phyloP scores from a whole-genome alignment of 164 flowering plant genomes.

The Malania oleifera region DNA sequence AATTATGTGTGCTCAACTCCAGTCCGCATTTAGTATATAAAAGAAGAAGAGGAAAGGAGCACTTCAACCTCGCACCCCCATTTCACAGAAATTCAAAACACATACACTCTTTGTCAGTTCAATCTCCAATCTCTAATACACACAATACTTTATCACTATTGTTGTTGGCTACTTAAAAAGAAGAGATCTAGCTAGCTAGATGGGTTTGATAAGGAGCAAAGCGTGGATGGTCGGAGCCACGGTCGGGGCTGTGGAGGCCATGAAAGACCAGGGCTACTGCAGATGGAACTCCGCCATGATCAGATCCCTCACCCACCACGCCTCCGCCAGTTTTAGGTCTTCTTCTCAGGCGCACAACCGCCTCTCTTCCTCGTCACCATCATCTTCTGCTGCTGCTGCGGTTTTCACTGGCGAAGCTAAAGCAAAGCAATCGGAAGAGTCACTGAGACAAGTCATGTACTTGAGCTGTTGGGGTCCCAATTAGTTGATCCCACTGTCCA shows the following conservation, averaged over 20 bases:
- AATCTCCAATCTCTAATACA: no score
- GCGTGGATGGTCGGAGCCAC: slow-evolving; percentile 13
- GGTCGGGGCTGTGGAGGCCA: slow-evolving; percentile 11
- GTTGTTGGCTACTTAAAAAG: no score
- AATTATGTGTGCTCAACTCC: no score
- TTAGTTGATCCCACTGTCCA: background rate
- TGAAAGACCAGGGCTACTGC: slow-evolving; percentile 11
- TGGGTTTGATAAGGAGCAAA: slow-evolving; percentile 6
- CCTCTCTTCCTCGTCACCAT: no score
- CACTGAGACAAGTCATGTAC: background rate
- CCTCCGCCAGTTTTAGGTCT: background rate
- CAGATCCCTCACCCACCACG: background rate
- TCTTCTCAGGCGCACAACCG: background rate
- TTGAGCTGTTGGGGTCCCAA: slow-evolving; percentile 2
- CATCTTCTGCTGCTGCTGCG: no score
- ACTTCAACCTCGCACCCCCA: no score
- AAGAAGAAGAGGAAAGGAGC: no score
- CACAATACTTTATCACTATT: no score
- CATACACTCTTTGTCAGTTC: no score
- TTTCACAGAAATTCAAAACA: no score
- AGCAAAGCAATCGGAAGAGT: background rate
- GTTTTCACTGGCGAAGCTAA: no score
- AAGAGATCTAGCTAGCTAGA: background rate
- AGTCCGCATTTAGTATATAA: no score
- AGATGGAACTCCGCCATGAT: background rate